These are phyloP conservation scores for Lolium perenne DNA, from an alignment of 176 grass and related monocot genomes.

Conservation along the genomic window DNA sequence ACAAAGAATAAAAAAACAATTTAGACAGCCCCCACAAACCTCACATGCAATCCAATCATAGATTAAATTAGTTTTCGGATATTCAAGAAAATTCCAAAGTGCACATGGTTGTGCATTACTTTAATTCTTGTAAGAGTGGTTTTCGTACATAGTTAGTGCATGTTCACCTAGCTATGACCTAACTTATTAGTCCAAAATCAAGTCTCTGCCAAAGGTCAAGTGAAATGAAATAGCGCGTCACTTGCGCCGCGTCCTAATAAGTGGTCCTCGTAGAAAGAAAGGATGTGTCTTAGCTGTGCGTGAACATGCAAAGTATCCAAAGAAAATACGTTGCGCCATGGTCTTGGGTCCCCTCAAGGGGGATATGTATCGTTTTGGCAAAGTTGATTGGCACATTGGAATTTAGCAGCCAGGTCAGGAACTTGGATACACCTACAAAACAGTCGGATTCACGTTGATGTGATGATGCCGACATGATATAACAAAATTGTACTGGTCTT, in stretches of 20 bases:
- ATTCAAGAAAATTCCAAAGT: too few species aligned
- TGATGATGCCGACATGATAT: slow-evolving; percentile 28
- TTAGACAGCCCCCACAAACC: too few species aligned
- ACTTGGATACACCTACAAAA: slow-evolving; percentile 38
- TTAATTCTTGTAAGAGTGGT: too few species aligned
- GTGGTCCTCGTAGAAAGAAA: slow-evolving; percentile 15
- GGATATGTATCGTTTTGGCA: slow-evolving; percentile 32
- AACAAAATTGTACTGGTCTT: slow-evolving; percentile 23
- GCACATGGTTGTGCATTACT: too few species aligned
- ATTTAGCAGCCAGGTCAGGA: slow-evolving; percentile 41
- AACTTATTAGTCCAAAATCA: too few species aligned
- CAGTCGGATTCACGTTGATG: slow-evolving; percentile 26
- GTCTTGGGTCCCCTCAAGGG: not conserved
- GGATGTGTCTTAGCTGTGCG: not conserved
- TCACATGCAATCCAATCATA: too few species aligned
- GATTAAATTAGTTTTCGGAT: too few species aligned
- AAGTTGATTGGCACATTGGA: slow-evolving; percentile 49
- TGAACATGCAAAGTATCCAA: slow-evolving; percentile 14
- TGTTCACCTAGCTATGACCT: too few species aligned
- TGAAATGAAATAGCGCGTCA: too few species aligned
- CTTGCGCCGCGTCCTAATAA: not conserved
- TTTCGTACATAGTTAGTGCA: too few species aligned
- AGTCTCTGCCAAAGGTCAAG: too few species aligned
- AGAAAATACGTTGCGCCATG: not conserved
- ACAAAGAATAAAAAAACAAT: too few species aligned